Conservation (phyloP, 2,329 filamentous ascomycete species). For the Zasmidium citrigriseum region DNA sequence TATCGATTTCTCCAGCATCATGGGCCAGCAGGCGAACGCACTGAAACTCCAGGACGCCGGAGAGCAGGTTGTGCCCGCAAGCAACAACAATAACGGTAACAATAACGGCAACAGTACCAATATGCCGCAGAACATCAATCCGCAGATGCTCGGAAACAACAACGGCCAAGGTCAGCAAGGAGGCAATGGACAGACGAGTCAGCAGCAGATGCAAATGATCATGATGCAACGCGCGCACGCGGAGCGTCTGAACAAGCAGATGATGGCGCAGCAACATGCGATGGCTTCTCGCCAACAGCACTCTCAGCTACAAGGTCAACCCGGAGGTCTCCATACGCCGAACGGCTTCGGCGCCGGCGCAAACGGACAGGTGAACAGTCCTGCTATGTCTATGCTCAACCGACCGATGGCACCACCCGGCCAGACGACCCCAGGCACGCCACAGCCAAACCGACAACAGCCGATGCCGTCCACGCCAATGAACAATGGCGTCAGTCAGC, state of each 20-base stretch:
- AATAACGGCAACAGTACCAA: constrained; percentile 19
- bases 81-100: constrained; percentile 49
- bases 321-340: constrained; percentile 47
- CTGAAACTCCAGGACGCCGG: constrained; percentile 62
- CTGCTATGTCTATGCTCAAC: constrained; percentile 52
- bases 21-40: constrained; percentile 63
- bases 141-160: constrained; percentile 39
- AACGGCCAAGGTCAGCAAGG: constrained; percentile 20
- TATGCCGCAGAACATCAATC: constrained; percentile 25
- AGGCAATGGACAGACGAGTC: constrained; percentile 20
- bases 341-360: constrained; percentile 39
- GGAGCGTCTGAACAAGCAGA: constrained; percentile 43
- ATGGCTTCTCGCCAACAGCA: constrained; percentile 46
- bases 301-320: constrained; percentile 47
- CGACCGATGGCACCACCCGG: constrained; percentile 49
- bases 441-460: constrained; percentile 34
- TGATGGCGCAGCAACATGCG: constrained; percentile 36
- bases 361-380: constrained; percentile 35
- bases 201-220: constrained; percentile 43
- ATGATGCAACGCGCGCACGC: constrained; percentile 40
- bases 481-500: constrained; percentile 27
- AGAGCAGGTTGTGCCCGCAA: constrained; percentile 65
- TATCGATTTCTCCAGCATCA: constrained; percentile 56
- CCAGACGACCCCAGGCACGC: constrained; percentile 37
- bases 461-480: constrained; percentile 27